Evolutionary conservation across 805 yeast genomes (phyloP).

Genomic region (Candida ponderosae): DNA sequence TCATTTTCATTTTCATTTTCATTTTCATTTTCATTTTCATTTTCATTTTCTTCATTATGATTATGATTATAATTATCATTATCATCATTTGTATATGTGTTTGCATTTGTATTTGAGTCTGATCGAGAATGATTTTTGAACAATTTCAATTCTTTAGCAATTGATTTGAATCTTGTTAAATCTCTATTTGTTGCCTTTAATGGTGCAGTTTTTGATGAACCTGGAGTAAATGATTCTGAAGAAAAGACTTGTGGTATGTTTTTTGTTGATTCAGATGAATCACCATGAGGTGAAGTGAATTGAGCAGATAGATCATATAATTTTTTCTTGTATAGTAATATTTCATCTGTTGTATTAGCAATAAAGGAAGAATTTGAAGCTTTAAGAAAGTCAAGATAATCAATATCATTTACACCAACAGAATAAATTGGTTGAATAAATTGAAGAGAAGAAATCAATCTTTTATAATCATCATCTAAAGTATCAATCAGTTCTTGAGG

Average conservation of each 20-base stretch:
- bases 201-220: conserved; percentile 5
- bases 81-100: not conserved
- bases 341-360: conserved; percentile 62
- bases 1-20: not conserved
- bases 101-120: too few species aligned
- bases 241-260: conserved; percentile 6
- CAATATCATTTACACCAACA: conserved; percentile 52
- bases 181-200: conserved; percentile 29
- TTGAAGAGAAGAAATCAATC: conserved; percentile 3
- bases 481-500: conserved; percentile 42
- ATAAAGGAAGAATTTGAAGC: conserved; percentile 26
- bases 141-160: conserved; percentile 15
- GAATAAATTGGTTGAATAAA: conserved; percentile 49
- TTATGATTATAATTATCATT: not conserved
- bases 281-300: conserved; percentile 4
- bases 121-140: not conserved
- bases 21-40: conserved; percentile 1
- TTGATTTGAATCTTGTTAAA: conserved; percentile 24
- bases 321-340: conserved; percentile 44
- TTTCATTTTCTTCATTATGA: conserved; percentile 4
- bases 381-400: conserved; percentile 24
- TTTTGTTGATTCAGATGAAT: not conserved
- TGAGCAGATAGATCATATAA: conserved; percentile 40
- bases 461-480: not conserved
- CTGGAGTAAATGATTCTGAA: conserved; percentile 11